Percentiles rank a stretch among this genome's conserved stretches.
Evolutionary conservation across 495 filamentous ascomycete species (phyloP).

Genomic region (Penicillium coprophilum): DNA sequence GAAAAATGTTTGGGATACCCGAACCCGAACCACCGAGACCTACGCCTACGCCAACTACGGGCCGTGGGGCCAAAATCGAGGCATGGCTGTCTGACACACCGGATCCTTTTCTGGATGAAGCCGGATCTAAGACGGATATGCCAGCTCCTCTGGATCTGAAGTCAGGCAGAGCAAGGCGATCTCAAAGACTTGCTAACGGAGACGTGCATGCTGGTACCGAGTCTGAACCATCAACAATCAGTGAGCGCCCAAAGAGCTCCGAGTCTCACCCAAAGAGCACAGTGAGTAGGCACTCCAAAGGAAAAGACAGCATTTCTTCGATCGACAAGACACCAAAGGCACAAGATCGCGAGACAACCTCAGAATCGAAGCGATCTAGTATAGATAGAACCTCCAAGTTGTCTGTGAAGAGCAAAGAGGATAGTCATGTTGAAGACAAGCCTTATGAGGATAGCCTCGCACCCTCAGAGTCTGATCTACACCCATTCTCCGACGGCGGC

Average conservation of each 20-base stretch:
- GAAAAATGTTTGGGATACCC: conserved; percentile 54
- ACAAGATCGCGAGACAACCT: conserved; percentile 9
- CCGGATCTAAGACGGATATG: conserved; percentile 40
- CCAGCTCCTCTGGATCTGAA: conserved; percentile 47
- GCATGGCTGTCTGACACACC: conserved; percentile 72
- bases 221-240: conserved; percentile 27
- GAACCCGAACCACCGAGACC: conserved; percentile 51
- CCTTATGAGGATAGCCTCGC: conserved; percentile 25
- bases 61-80: conserved; percentile 61
- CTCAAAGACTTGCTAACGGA: conserved; percentile 26
- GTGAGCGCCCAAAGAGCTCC: conserved; percentile 29
- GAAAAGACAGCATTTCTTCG: conserved; percentile 22
- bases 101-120: conserved; percentile 67
- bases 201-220: conserved; percentile 15
- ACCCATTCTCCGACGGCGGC: conserved; percentile 33
- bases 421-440: conserved; percentile 22
- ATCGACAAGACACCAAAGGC: conserved; percentile 17
- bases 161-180: conserved; percentile 30
- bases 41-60: conserved; percentile 34
- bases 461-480: conserved; percentile 30
- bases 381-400: conserved; percentile 6
- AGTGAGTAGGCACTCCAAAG: conserved; percentile 28
- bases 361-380: conserved; percentile 13
- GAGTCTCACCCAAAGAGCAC: conserved; percentile 25
- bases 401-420: conserved; percentile 11